Conservation (phyloP, 176 grass and related monocot species). For the Urochloa ruziziensis region DNA sequence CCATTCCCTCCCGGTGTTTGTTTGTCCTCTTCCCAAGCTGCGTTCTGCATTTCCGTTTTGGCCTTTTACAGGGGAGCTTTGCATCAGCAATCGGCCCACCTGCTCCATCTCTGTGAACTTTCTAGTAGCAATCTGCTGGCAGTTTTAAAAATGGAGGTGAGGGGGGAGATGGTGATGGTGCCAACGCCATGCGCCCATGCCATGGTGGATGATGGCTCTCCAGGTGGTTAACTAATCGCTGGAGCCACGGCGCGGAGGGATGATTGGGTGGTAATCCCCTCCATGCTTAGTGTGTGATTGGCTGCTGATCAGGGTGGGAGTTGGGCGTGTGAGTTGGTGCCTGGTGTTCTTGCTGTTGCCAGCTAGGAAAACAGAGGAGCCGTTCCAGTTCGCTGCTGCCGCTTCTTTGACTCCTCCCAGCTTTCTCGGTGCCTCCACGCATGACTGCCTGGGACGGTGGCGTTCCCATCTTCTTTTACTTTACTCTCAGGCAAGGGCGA, state of each 20-base stretch:
- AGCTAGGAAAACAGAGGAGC: conserved; percentile 33
- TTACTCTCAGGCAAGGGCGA: no score
- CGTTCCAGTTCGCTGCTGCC: neutral
- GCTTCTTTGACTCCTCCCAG: neutral
- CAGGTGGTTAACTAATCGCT: neutral
- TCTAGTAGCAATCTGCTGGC: neutral
- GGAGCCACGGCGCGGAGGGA: neutral
- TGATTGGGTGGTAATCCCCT: conserved; percentile 32
- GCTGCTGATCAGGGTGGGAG: conserved; percentile 26
- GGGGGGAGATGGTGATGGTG: neutral
- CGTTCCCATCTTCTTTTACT: no score
- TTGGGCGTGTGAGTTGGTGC: conserved; percentile 50
- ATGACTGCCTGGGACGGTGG: neutral
- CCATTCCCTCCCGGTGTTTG: neutral
- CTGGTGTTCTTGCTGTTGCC: conserved; percentile 53
- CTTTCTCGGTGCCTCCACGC: neutral
- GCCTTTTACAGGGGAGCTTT: no score
- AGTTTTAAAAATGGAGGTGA: neutral
- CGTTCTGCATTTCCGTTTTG: neutral
- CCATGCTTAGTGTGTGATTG: conserved; percentile 49
- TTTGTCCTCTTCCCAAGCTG: neutral
- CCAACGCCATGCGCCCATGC: neutral
- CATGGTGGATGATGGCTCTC: conserved; percentile 7
- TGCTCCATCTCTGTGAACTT: conserved; percentile 16
- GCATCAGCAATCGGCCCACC: neutral